Evolutionary conservation across 129 eudicot genomes (phyloP).

Genomic region (Oenanthe sinensis): DNA sequence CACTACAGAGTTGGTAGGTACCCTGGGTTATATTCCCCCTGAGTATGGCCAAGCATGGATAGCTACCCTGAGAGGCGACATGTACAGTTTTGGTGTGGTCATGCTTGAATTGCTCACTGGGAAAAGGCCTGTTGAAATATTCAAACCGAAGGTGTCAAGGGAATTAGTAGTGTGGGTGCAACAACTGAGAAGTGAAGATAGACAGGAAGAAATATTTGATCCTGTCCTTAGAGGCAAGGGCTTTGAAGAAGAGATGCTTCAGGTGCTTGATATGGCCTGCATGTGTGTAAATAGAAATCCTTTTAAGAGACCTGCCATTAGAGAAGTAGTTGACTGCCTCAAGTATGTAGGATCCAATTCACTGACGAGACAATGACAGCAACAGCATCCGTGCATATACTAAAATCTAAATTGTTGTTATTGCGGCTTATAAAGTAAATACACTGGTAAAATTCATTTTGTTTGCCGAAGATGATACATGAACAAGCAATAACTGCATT

Average conservation of each 20-base stretch:
- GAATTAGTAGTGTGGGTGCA: slow-evolving; percentile 81
- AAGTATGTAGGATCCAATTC: slow-evolving; percentile 36
- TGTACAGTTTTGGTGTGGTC: slow-evolving; percentile 84
- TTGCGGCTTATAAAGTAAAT: slow-evolving; percentile 17
- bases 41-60: slow-evolving; percentile 80
- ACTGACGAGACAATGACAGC: slow-evolving; percentile 33
- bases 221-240: slow-evolving; percentile 58
- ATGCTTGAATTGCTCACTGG: slow-evolving; percentile 78
- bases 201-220: slow-evolving; percentile 58
- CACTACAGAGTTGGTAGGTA: slow-evolving; percentile 84
- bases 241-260: slow-evolving; percentile 68
- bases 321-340: slow-evolving; percentile 72
- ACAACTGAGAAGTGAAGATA: slow-evolving; percentile 63
- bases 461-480: slow-evolving; percentile 12
- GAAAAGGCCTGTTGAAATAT: slow-evolving; percentile 74
- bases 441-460: slow-evolving; percentile 22
- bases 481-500: neutral
- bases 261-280: slow-evolving; percentile 77
- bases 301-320: slow-evolving; percentile 60
- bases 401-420: slow-evolving; percentile 19
- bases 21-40: slow-evolving; percentile 80
- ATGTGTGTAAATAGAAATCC: slow-evolving; percentile 73
- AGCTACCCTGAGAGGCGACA: slow-evolving; percentile 84
- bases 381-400: slow-evolving; percentile 4
- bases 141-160: slow-evolving; percentile 58